Evolutionary conservation across 805 yeast species (phyloP), one percentile per base, ranked within the genome.

Genomic region (Candida glaebosa): DNA sequence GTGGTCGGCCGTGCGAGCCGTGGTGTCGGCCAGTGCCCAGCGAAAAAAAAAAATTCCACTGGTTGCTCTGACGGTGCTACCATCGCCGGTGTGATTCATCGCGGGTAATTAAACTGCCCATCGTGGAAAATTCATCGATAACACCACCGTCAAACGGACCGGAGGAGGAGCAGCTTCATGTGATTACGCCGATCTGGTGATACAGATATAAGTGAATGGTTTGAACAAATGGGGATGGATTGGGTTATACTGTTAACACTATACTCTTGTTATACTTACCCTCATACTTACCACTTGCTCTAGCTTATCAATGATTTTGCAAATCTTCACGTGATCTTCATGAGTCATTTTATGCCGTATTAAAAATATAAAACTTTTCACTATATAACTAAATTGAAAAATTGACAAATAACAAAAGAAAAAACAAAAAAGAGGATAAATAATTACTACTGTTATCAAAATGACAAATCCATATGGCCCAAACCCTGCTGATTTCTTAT

Each of bases 401-500:
- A 22, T 22, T 22, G 26, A 22, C 6, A 22, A 22, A 22, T 22
- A n/a, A n/a, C n/a, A n/a, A n/a, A n/a, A n/a, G n/a, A n/a, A n/a
- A n/a, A n/a, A n/a, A n/a, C n/a, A n/a, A n/a, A n/a, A n/a, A n/a
- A n/a, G n/a, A n/a, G n/a, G n/a, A n/a, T n/a, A n/a, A n/a, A n/a
- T n/a, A n/a, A n/a, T n/a, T n/a, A n/a, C n/a, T n/a, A n/a, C n/a
- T n/a, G n/a, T n/a, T n/a, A n/a, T 22, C 10, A 32, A 7, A 8
- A 32, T 32, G 35, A 7, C 55, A 30, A 77, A 77, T 55, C 82
- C 82, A 35, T 77, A 77, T 51, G 81, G 81, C 24, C 81, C 81
- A 33, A 73, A 77, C 49, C 82, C 82, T 17, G 65, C 77, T 45
- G 82, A 77, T 60, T 76, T 61, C 48, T 62, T 77, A 47, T 77